Base-by-base conservation (phyloP, 2,329 filamentous ascomycete species). In the Trichophaea hybrida region DNA sequence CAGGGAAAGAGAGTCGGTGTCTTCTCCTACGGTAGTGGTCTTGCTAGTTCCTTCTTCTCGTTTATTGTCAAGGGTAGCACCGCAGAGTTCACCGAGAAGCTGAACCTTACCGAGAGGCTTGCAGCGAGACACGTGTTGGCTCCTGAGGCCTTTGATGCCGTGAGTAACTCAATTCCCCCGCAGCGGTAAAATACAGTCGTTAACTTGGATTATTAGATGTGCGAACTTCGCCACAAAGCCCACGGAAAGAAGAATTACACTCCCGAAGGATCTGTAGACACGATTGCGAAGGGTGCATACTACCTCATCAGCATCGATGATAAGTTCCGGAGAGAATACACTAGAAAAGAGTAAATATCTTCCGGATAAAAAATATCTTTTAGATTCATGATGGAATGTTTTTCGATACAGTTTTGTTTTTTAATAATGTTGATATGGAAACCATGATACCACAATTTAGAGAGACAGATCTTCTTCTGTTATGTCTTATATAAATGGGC, bases 251-350 rank as follows among this genome's bases (percentile, higher is more conserved):
- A 90, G 77, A 76, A 81, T 75, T 93, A 81, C 75, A 80, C 76
- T 65, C 87, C 87, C 63, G 73, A 77, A 69, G 87, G 87, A 60
- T 81, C 81, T 57, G 70, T 77, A 33, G 84, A 85, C 50, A 85
- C 80, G 67, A 79, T 93, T 59, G 71, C 72, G 62, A 74, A 79
- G 61, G 84, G 82, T 61, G 82, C 82, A 24, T 93, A 91, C 77
- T 93, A 90, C 75, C 78, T 93, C 61, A 81, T 81, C 70, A 82
- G 84, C 72, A 80, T 93, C 52, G 86, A 93, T 70, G 85, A 88
- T 68, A 88, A 88, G 85, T 93, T 87, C 83, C 83, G 85, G 76
- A 81, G 87, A 69, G 80, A 80, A 71, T 93, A 93, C 74, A 75
- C 78, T 59, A 72, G 90, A 75, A 86, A 90, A 79, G 83, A 79